phyloP scores from a whole-genome alignment of 78 protist species.

The slime mould (Dictyostelium discoideum) region DNA sequence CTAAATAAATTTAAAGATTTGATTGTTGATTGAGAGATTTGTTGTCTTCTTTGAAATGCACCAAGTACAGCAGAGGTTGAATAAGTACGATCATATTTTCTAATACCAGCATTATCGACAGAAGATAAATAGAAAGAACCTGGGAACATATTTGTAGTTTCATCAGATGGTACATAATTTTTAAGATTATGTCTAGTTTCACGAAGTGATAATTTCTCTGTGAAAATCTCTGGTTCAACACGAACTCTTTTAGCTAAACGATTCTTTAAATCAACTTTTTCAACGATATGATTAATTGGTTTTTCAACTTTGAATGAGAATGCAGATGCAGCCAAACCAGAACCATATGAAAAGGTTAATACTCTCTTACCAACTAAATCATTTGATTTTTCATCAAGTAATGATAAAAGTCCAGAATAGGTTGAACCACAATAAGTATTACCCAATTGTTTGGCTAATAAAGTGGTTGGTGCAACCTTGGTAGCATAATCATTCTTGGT shows the following conservation, averaged over 20 bases:
- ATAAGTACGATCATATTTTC: conserved; percentile 81
- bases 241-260: conserved; percentile 75
- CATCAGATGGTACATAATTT: conserved; percentile 79
- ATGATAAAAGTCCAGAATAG: conserved; percentile 90
- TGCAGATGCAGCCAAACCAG: conserved; percentile 95
- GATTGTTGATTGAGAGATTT: background rate
- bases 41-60: background rate
- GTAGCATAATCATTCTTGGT: conserved; percentile 41
- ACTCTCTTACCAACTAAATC: conserved; percentile 87
- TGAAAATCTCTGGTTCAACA: conserved; percentile 82
- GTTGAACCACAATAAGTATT: conserved; percentile 96
- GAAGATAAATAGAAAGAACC: conserved; percentile 87
- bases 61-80: background rate
- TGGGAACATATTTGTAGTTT: conserved; percentile 76
- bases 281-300: conserved; percentile 68
- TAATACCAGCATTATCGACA: conserved; percentile 82
- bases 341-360: conserved; percentile 95
- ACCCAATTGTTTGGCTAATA: conserved; percentile 91
- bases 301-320: conserved; percentile 85
- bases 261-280: conserved; percentile 62
- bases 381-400: conserved; percentile 69
- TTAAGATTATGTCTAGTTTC: conserved; percentile 75
- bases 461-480: conserved; percentile 85
- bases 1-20: background rate
- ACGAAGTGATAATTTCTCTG: conserved; percentile 63